Evolutionary conservation across 164 flowering plant genomes (phyloP), one percentile per base, ranked within the genome.

Genomic region (Tetracentron sinense): DNA sequence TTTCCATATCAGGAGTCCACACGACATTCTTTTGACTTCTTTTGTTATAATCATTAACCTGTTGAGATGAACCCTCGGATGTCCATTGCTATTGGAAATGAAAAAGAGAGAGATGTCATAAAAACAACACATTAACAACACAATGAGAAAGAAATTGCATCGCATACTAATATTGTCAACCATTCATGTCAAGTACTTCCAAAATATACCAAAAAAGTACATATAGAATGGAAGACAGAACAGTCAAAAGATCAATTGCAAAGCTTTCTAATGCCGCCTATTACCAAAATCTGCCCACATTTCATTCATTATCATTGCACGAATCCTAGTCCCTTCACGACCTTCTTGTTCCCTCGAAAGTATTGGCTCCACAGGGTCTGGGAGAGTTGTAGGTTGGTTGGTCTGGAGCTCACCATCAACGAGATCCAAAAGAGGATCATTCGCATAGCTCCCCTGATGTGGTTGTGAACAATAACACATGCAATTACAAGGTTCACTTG

Each of bases 401-500:
- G 2, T 38, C 44, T 3, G n/a, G n/a, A 38, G 4, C 1, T 38
- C 44, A 12, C 44, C 14, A 8, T 38, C 44, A 38, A 38, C 44
- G 1, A 8, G 15, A 38, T 38, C 15, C 14, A 38, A 10, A 4
- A 38, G 44, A 8, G 44, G 44, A 38, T 38, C 44, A 38, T 38
- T 16, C 44, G 4, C 44, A 38, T 38, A 1, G 11, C 44, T 38
- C 44, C 4, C 14, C 44, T 38, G 14, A 38, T 38, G 14, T 38
- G 44, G 21, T 63, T 62, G 12, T 62, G 57, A 2, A 62, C 1
- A 7, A 62, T 62, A 21, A 17, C 31, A 51, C 56, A 29, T 20
- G 56, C 65, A 21, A 52, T 2, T 11, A 50, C 27, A 8, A 62
- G 28, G 3, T 50, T 6, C 3, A 42, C 22, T 62, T 62, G 56